phyloP scores from a whole-genome alignment of 2,329 filamentous ascomycete genomes.

The Aureobasidium sp. region DNA sequence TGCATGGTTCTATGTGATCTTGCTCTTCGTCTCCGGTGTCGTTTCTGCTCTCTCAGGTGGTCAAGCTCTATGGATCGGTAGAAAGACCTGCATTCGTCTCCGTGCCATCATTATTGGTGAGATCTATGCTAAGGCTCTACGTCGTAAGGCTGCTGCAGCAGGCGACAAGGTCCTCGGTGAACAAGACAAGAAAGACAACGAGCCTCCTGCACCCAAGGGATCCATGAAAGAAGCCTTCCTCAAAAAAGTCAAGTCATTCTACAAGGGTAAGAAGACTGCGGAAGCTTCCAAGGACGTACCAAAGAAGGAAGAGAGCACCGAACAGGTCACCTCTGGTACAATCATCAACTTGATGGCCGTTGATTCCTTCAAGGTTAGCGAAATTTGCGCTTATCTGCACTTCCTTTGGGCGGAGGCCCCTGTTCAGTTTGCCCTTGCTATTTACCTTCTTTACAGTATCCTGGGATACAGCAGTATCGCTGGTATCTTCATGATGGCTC shows the following conservation, averaged over 20 bases:
- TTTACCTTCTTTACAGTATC: constrained; percentile 78
- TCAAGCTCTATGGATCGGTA: constrained; percentile 84
- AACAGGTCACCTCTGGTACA: constrained; percentile 89
- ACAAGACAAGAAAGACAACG: constrained; percentile 42
- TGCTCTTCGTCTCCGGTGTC: constrained; percentile 76
- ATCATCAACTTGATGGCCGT: constrained; percentile 99
- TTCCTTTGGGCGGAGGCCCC: constrained; percentile 91
- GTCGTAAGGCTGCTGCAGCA: constrained; percentile 77
- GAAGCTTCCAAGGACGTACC: constrained; percentile 36
- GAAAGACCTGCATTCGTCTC: constrained; percentile 87
- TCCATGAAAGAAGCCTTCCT: constrained; percentile 34
- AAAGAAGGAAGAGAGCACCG: constrained; percentile 32
- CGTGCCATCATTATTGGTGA: constrained; percentile 95
- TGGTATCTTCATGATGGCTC: constrained; percentile 80
- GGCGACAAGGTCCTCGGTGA: constrained; percentile 64
- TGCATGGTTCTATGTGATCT: constrained; percentile 90
- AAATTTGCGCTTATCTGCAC: constrained; percentile 90
- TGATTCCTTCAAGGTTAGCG: constrained; percentile 96
- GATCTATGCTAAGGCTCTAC: constrained; percentile 90
- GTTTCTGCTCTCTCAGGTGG: constrained; percentile 76
- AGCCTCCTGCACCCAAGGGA: constrained; percentile 18
- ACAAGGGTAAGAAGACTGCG: constrained; percentile 52
- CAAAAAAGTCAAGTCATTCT: constrained; percentile 45
- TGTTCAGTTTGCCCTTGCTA: constrained; percentile 74
- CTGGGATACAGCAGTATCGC: constrained; percentile 91